A percentile compares a stretch with the other conserved stretches of the same genome.
Evolutionary conservation across 2,329 filamentous ascomycete species (phyloP).

Genomic region (Botrytis elliptica): DNA sequence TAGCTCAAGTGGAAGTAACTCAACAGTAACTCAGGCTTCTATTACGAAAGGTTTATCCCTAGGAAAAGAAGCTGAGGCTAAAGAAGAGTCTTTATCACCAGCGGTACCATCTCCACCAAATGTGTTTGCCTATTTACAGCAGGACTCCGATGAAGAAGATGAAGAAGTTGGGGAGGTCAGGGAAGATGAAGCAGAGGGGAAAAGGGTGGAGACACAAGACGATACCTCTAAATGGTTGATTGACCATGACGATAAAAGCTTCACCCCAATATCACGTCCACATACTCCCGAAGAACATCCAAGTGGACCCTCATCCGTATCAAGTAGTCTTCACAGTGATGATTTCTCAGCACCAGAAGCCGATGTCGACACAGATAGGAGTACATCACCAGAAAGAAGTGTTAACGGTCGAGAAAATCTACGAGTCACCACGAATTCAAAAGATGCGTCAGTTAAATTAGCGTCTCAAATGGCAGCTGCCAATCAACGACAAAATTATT

Average conservation of each 20-base stretch:
- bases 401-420: slow-evolving; percentile 36
- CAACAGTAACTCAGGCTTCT: slow-evolving; percentile 43
- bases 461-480: slow-evolving; percentile 38
- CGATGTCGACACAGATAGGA: slow-evolving; percentile 46
- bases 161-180: background rate
- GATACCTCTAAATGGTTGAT: slow-evolving; percentile 27
- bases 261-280: background rate
- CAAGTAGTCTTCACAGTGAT: slow-evolving; percentile 38
- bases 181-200: background rate
- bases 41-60: slow-evolving; percentile 30
- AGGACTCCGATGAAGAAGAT: slow-evolving; percentile 24
- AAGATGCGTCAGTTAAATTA: slow-evolving; percentile 35
- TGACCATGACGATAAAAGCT: slow-evolving; percentile 8
- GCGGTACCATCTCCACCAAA: slow-evolving; percentile 37
- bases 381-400: slow-evolving; percentile 47
- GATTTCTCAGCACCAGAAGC: slow-evolving; percentile 39
- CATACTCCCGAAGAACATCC: slow-evolving; percentile 32
- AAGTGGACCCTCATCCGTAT: slow-evolving; percentile 39
- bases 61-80: slow-evolving; percentile 27
- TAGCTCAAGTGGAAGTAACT: slow-evolving; percentile 45
- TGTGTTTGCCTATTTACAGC: slow-evolving; percentile 36
- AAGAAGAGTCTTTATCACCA: slow-evolving; percentile 33
- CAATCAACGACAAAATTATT: slow-evolving; percentile 34
- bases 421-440: slow-evolving; percentile 22
- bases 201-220: slow-evolving; percentile 17